Base-by-base conservation (phyloP, 1,284 basidiomycete genomes). In the Gymnopus androsaceus region DNA sequence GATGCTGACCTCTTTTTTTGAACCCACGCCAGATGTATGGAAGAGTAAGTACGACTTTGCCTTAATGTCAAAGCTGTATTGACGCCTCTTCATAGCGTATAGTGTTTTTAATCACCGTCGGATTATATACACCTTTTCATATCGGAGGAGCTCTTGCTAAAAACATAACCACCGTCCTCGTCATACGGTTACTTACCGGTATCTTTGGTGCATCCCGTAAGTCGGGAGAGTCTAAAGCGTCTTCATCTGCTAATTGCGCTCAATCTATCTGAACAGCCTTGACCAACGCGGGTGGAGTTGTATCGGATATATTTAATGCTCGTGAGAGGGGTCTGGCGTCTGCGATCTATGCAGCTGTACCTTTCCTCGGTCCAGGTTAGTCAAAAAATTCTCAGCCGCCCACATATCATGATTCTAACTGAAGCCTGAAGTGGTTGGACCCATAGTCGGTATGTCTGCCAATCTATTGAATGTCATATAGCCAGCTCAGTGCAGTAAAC, bases 301-400 rank as follows among this genome's bases (percentile, higher is more conserved):
- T 88, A 44, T 72, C 79, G 30, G 86, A 88, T 61, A 79, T 87
- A 61, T 87, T 82, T 77, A 74, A 72, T 41, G 69, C 81, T 33
- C 73, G 77, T 44, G 83, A 87, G 62, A 79, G 84, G 19, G 84
- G 81, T 9, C 64, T 81, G 21, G 85, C 86, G 11, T 79, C 82
- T 2, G 75, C 80, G 9, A 73, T 89, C 7, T 88, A 88, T 65
- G 77, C 84, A 0, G 78, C 81, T 2, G 85, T 86, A 15, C 87
- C 88, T 1, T 90, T 89, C 67, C 75, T 88, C 17, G 90, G 88
- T 8, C 88, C 89, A 67, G 79, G 81, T 80, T 64, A 17, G 76
- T 71, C 12, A 9, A 57, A 28, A 9, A 9, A 21, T n/a, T 23
- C 21, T 42, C 40, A 15, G 23, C 2, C 21, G 28, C 21, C 38